Conservation (phyloP, 2,329 filamentous ascomycete species). For the Fusarium dlaminii region DNA sequence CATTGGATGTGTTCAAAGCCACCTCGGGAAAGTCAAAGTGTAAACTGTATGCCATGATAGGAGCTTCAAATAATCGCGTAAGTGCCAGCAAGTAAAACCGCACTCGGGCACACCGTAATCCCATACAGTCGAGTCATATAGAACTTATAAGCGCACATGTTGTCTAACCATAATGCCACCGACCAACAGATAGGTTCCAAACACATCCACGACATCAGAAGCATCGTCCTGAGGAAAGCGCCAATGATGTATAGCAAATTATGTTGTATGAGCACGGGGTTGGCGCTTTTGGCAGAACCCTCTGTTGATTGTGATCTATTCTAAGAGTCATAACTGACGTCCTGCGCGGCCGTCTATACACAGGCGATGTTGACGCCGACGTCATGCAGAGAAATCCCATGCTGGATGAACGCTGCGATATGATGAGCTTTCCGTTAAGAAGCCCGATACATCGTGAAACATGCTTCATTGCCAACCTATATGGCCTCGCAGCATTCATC, state of each 20-base stretch:
- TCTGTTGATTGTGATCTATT: conserved; percentile 15
- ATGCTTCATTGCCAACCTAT: not conserved
- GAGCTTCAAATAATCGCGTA: too few relatives aligned
- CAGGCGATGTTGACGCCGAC: not conserved
- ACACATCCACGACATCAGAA: not conserved
- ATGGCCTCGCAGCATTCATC: conserved; percentile 1
- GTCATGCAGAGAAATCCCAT: not conserved
- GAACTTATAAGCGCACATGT: not conserved
- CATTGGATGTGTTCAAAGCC: not conserved
- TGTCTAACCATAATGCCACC: not conserved
- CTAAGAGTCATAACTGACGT: conserved; percentile 38
- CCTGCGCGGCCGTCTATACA: conserved; percentile 40
- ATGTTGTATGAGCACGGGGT: not conserved
- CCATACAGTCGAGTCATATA: not conserved
- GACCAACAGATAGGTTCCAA: not conserved
- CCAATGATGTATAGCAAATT: not conserved
- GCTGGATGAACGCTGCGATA: not conserved
- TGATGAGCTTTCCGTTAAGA: not conserved
- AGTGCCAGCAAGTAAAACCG: not conserved
- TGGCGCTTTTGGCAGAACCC: conserved; percentile 14
- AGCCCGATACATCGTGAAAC: conserved; percentile 8
- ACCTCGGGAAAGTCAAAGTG: not conserved
- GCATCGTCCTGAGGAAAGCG: not conserved
- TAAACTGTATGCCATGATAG: not conserved
- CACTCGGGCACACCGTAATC: not conserved